phyloP scores from a whole-genome alignment of 257 asterid genomes.

The Penstemon eatonii region DNA sequence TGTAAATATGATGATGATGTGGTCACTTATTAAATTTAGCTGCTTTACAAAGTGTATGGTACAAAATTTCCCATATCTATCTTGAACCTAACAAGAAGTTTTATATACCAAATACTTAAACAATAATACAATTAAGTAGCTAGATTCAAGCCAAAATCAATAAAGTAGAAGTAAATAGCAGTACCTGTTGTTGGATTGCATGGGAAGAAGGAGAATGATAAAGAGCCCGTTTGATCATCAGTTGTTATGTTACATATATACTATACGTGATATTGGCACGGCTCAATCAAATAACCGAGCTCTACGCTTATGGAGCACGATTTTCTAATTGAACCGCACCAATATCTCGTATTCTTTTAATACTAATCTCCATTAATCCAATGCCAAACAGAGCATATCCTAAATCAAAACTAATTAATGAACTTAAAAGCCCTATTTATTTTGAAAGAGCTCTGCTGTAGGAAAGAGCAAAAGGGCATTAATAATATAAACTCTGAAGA shows the following conservation, averaged over 20 bases:
- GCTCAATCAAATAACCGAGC: conserved; percentile 90
- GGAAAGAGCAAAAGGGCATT: conserved; percentile 25
- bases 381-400: too few relatives aligned
- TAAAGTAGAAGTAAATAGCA: not conserved
- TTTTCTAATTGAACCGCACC: conserved; percentile 96
- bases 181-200: conserved; percentile 28
- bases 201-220: conserved; percentile 20
- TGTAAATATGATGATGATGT: not conserved
- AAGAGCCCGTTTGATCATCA: conserved; percentile 19
- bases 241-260: conserved; percentile 9
- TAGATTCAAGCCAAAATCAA: not conserved
- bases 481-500: not conserved
- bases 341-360: conserved; percentile 57
- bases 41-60: not conserved
- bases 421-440: too few relatives aligned
- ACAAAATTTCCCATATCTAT: too few relatives aligned
- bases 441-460: conserved; percentile 1
- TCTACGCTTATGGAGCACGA: conserved; percentile 49
- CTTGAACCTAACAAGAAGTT: too few relatives aligned
- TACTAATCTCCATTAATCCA: too few relatives aligned
- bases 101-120: too few relatives aligned
- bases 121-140: too few relatives aligned
- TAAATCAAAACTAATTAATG: too few relatives aligned
- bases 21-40: not conserved
- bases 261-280: conserved; percentile 94